Evolutionary conservation across 805 yeast species (phyloP).

Genomic region (Grigorovia transvaalensis): DNA sequence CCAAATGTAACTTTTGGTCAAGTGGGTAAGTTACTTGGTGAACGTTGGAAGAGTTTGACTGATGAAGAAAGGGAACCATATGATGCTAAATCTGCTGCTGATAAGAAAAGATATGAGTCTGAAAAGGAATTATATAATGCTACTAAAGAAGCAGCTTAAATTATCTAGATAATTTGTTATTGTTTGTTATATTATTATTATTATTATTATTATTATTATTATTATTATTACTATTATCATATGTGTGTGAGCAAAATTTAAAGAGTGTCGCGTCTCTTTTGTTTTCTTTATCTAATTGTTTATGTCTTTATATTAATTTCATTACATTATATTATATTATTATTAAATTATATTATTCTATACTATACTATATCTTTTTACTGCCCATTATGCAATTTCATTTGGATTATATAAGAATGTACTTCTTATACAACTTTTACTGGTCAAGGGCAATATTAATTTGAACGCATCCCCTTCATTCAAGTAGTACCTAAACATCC

Average conservation of each 20-base stretch:
- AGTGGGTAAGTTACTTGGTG: slow-evolving; percentile 92
- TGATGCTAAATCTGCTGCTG: slow-evolving; percentile 87
- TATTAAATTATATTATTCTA: neutral
- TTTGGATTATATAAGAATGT: slow-evolving; percentile 31
- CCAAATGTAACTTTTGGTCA: slow-evolving; percentile 94
- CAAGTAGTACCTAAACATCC: slow-evolving; percentile 78
- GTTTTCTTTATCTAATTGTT: no score
- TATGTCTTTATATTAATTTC: no score
- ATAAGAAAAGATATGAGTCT: slow-evolving; percentile 94
- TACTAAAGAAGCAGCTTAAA: slow-evolving; percentile 19
- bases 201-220: no score
- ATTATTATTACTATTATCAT: no score
- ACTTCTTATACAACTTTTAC: slow-evolving; percentile 43
- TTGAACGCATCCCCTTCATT: slow-evolving; percentile 92
- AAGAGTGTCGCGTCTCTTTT: no score
- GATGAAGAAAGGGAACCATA: slow-evolving; percentile 81
- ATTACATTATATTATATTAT: no score
- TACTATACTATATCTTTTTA: neutral
- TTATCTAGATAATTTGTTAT: neutral
- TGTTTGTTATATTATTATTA: no score
- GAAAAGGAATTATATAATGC: slow-evolving; percentile 80
- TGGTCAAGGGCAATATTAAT: slow-evolving; percentile 69
- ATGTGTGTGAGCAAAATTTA: no score
- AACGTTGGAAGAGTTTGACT: slow-evolving; percentile 86
- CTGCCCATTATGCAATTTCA: slow-evolving; percentile 10